Conservation (phyloP, 768 basidiomycete species). For the Leccinellum luteum region DNA sequence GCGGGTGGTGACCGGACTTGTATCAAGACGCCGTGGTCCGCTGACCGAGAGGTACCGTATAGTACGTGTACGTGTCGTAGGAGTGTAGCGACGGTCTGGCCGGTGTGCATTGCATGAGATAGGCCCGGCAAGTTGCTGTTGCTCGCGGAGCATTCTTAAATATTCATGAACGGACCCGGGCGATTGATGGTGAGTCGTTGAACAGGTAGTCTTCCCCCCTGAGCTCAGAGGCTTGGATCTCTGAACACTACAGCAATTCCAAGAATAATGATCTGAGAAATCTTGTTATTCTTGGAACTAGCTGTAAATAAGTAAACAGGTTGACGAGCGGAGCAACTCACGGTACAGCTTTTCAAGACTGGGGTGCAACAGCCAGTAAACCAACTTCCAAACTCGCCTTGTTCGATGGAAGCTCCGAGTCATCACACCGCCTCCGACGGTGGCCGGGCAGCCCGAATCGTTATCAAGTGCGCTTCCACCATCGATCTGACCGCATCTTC, state of each 20-base stretch:
- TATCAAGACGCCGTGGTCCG: not conserved
- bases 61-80: not conserved
- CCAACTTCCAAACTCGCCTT: not conserved
- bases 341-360: not conserved
- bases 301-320: not conserved
- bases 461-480: not conserved
- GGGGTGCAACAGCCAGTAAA: not conserved
- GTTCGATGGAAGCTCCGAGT: not conserved
- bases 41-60: not conserved
- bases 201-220: not conserved
- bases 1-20: not conserved
- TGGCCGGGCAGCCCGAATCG: not conserved
- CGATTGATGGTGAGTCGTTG: not conserved
- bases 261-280: not conserved
- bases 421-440: not conserved
- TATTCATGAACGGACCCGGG: not conserved
- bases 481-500: not conserved
- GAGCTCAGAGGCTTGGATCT: not conserved
- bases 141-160: not conserved
- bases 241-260: not conserved
- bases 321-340: not conserved
- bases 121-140: not conserved
- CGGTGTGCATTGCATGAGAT: too few relatives aligned
- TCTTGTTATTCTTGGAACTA: not conserved
- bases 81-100: too few relatives aligned